These are phyloP conservation scores for California macrophylla DNA, from an alignment of 441 rosid species.

Conservation along the genomic window DNA sequence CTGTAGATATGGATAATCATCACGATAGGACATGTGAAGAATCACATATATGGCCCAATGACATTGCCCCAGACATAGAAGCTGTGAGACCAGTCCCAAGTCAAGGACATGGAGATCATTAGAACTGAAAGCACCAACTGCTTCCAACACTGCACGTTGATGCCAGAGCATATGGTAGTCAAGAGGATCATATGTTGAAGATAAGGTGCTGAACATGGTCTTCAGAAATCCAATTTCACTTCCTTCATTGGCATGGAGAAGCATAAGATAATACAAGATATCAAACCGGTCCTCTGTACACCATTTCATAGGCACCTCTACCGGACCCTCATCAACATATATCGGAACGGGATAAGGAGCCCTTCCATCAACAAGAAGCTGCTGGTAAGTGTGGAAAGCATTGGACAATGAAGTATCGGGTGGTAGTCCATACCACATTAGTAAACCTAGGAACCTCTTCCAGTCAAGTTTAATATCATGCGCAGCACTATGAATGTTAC, in stretches of 20 bases:
- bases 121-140: conserved; percentile 67
- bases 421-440: conserved; percentile 90
- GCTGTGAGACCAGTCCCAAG: conserved; percentile 86
- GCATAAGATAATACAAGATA: conserved; percentile 90
- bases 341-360: conserved; percentile 81
- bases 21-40: conserved; percentile 65
- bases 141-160: conserved; percentile 70
- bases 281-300: conserved; percentile 48
- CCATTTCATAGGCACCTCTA: conserved; percentile 33
- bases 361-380: conserved; percentile 49
- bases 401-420: conserved; percentile 56
- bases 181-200: conserved; percentile 90
- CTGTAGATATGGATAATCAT: conserved; percentile 74
- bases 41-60: conserved; percentile 96
- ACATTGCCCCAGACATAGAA: conserved; percentile 62
- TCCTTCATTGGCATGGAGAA: conserved; percentile 69
- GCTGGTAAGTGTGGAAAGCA: conserved; percentile 63
- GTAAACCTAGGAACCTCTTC: conserved; percentile 88
- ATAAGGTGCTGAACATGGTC: conserved; percentile 81
- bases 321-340: conserved; percentile 82
- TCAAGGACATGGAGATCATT: conserved; percentile 86
- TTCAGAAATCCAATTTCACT: conserved; percentile 46
- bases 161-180: conserved; percentile 99
- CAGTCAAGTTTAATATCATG: conserved; percentile 62
- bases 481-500: conserved; percentile 65